Conservation (phyloP, 2,329 filamentous ascomycete genomes). For the Westerdykella sp. region DNA sequence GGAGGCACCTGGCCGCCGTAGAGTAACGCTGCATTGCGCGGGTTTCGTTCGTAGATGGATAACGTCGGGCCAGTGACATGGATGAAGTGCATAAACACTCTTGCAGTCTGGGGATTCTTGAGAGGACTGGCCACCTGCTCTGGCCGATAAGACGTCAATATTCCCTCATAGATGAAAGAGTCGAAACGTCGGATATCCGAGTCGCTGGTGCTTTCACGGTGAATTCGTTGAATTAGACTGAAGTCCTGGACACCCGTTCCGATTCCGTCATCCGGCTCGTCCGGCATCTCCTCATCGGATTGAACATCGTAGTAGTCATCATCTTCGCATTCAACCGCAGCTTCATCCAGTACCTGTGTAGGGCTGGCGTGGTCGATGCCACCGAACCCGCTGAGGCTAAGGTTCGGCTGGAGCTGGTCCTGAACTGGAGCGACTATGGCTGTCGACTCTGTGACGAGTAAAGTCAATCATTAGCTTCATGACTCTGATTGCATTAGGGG, state of each 20-base stretch:
- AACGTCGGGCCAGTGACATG: conserved; percentile 80
- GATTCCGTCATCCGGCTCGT: conserved; percentile 2
- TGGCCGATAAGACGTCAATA: conserved; percentile 41
- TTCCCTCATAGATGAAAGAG: conserved; percentile 43
- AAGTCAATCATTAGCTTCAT: conserved; percentile 2
- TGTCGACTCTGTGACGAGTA: conserved; percentile 18
- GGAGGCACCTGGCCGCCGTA: conserved; percentile 45
- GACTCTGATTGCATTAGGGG: conserved; percentile 8
- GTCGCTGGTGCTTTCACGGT: conserved; percentile 32
- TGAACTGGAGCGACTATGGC: conserved; percentile 10
- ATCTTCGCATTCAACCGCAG: conserved; percentile 41
- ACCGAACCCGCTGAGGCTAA: conserved; percentile 29
- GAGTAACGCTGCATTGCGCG: conserved; percentile 63
- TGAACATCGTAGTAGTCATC: conserved; percentile 47
- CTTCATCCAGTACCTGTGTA: conserved; percentile 33
- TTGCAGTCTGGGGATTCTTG: conserved; percentile 70
- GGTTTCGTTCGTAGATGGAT: conserved; percentile 80
- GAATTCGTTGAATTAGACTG: conserved; percentile 33
- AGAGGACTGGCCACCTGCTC: conserved; percentile 56
- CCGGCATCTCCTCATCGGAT: conserved; percentile 42
- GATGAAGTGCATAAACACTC: conserved; percentile 87
- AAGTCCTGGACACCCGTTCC: conserved; percentile 24
- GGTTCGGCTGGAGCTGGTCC: conserved; percentile 10
- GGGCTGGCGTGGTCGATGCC: conserved; percentile 37
- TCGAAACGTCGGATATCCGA: conserved; percentile 40